phyloP scores from a whole-genome alignment of 1,284 basidiomycete species.

The Ustilago cynodontis region DNA sequence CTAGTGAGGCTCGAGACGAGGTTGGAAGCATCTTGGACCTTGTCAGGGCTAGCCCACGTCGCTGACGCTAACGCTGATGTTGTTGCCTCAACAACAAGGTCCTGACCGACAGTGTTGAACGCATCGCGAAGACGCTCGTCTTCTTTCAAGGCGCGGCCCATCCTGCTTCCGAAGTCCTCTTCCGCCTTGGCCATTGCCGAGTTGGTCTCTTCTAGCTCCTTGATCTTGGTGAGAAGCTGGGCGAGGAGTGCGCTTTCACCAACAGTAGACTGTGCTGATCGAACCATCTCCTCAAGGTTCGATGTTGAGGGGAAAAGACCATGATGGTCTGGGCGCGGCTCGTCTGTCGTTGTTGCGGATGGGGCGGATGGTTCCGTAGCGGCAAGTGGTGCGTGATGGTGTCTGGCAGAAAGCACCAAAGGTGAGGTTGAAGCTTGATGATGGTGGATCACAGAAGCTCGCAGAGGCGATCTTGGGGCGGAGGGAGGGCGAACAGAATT shows the following conservation, averaged over 20 bases:
- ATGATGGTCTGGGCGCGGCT: slow-evolving; percentile 5
- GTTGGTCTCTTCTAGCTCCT: slow-evolving; percentile 64
- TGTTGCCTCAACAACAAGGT: slow-evolving; percentile 12
- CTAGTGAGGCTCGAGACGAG: background rate
- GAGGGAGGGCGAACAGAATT: slow-evolving; percentile 5
- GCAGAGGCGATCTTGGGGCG: slow-evolving; percentile 12
- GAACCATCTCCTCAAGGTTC: slow-evolving; percentile 39
- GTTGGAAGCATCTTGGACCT: background rate
- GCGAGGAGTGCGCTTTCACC: slow-evolving; percentile 55
- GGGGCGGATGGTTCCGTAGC: background rate
- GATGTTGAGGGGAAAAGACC: slow-evolving; percentile 34
- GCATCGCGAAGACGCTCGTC: slow-evolving; percentile 60
- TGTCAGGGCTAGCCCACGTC: background rate
- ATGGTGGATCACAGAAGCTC: background rate
- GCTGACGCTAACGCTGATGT: background rate
- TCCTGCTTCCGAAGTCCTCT: slow-evolving; percentile 55
- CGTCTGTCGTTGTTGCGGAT: background rate
- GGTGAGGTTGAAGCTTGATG: slow-evolving; percentile 7
- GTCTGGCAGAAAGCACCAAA: background rate
- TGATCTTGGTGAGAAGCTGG: slow-evolving; percentile 61
- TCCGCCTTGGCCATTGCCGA: slow-evolving; percentile 49
- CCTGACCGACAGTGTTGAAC: slow-evolving; percentile 52
- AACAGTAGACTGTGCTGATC: slow-evolving; percentile 12
- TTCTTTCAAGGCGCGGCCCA: slow-evolving; percentile 60
- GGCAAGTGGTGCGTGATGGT: background rate